phyloP scores from a whole-genome alignment of 805 yeast species.

The Candida quercuum region DNA sequence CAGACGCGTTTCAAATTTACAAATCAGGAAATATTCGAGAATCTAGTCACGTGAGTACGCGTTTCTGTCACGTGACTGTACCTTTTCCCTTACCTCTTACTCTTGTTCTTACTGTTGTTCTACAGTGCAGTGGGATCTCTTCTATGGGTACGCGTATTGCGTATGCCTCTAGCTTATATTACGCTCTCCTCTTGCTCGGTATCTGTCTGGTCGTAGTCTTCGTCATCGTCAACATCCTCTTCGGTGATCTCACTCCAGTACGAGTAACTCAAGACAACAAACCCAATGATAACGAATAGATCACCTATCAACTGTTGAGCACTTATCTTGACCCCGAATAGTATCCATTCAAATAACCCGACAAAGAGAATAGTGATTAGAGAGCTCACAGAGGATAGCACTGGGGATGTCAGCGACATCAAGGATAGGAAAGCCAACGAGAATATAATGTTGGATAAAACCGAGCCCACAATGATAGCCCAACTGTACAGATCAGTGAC shows the following conservation, averaged over 20 bases:
- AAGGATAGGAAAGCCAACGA: conserved; percentile 68
- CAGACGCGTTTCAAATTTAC: too few relatives aligned
- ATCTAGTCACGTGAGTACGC: too few relatives aligned
- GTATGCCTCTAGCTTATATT: too few relatives aligned
- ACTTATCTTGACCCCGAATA: conserved; percentile 56
- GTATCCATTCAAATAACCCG: conserved; percentile 67
- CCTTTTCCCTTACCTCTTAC: too few relatives aligned
- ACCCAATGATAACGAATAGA: conserved; percentile 61
- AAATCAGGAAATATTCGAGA: too few relatives aligned
- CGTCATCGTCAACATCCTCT: conserved; percentile 31
- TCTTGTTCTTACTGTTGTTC: too few relatives aligned
- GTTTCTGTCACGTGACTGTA: too few relatives aligned
- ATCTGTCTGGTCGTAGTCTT: conserved; percentile 17
- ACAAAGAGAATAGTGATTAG: conserved; percentile 74
- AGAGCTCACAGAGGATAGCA: conserved; percentile 64
- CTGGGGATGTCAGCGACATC: conserved; percentile 84
- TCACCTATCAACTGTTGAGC: conserved; percentile 64
- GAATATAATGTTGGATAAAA: conserved; percentile 59
- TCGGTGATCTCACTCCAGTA: conserved; percentile 60
- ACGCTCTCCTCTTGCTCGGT: conserved; percentile 3
- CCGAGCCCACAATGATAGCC: conserved; percentile 44
- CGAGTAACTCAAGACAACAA: conserved; percentile 55
- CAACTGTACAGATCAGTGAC: conserved; percentile 38
- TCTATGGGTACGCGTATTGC: too few relatives aligned
- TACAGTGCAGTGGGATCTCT: too few relatives aligned